These are phyloP conservation scores for Mortierella alpina DNA, from an alignment of 192 early-diverging fungal genomes.

Conservation along the genomic window DNA sequence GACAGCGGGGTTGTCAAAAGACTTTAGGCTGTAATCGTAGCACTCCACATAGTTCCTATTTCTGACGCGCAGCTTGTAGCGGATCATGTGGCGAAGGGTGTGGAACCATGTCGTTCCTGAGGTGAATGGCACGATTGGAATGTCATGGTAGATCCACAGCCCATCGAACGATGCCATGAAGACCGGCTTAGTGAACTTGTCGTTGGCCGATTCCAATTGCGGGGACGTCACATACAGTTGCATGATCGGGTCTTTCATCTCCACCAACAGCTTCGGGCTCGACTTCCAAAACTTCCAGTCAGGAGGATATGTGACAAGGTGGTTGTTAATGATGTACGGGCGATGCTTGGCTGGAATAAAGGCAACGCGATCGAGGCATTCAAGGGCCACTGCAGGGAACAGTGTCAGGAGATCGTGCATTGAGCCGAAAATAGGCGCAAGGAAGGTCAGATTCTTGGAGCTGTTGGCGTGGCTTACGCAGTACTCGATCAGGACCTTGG, in stretches of 20 bases:
- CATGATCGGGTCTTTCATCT: slow-evolving; percentile 22
- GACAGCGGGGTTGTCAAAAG: slow-evolving; percentile 30
- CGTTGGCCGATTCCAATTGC: slow-evolving; percentile 4
- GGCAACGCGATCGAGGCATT: slow-evolving; percentile 5
- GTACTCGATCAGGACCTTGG: slow-evolving; percentile 36
- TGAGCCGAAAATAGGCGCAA: slow-evolving; percentile 16
- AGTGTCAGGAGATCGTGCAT: slow-evolving; percentile 12
- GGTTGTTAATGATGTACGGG: slow-evolving; percentile 23
- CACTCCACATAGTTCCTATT: slow-evolving; percentile 1
- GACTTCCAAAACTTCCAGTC: slow-evolving; percentile 21
- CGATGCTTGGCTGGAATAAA: slow-evolving; percentile 19
- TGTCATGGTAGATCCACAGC: slow-evolving; percentile 24
- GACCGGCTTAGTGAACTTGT: slow-evolving; percentile 9
- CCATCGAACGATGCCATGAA: slow-evolving; percentile 33
- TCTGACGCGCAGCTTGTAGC: not conserved
- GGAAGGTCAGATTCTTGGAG: slow-evolving; percentile 24
- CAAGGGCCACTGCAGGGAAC: slow-evolving; percentile 14
- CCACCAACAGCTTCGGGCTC: not conserved
- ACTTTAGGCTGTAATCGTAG: slow-evolving; percentile 6
- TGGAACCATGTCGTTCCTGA: not conserved
- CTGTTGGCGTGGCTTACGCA: slow-evolving; percentile 27
- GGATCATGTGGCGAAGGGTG: not conserved
- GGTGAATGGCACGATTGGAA: too few relatives aligned
- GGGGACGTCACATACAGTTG: slow-evolving; percentile 7
- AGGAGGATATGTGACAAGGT: slow-evolving; percentile 2